phyloP scores from a whole-genome alignment of 1,284 basidiomycete species.

The Trichosporon sp. region DNA sequence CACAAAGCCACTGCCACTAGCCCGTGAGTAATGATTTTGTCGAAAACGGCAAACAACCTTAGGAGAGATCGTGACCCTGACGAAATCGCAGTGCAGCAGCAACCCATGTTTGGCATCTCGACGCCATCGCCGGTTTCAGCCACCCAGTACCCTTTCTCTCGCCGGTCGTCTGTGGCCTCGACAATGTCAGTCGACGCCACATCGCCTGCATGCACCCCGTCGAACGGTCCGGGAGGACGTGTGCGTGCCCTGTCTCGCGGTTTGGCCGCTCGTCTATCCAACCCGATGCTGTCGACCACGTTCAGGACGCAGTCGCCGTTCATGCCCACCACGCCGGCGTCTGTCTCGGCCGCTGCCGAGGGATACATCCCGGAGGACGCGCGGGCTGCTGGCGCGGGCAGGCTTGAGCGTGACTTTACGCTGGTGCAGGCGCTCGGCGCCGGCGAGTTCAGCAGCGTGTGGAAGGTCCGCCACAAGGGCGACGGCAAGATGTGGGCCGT shows the following conservation, averaged over 20 bases:
- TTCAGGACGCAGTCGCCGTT: slow-evolving; percentile 21
- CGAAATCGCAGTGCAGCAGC: slow-evolving; percentile 12
- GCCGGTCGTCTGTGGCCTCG: slow-evolving; percentile 18
- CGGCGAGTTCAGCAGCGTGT: slow-evolving; percentile 89
- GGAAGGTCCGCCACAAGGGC: slow-evolving; percentile 73
- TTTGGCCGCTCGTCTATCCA: slow-evolving; percentile 40
- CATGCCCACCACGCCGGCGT: slow-evolving; percentile 6
- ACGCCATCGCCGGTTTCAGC: slow-evolving; percentile 32
- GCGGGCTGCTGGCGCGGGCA: slow-evolving; percentile 15
- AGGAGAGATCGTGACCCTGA: neutral
- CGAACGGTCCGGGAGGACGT: neutral
- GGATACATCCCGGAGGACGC: slow-evolving; percentile 1
- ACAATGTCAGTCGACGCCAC: slow-evolving; percentile 2
- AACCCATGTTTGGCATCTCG: slow-evolving; percentile 23
- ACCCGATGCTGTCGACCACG: slow-evolving; percentile 42
- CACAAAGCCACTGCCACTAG: slow-evolving; percentile 26
- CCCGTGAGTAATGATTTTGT: slow-evolving; percentile 23
- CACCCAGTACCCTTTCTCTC: slow-evolving; percentile 33
- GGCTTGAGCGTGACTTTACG: slow-evolving; percentile 55
- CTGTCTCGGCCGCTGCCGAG: slow-evolving; percentile 8
- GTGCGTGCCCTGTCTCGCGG: slow-evolving; percentile 15
- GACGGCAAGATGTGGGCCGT: slow-evolving; percentile 69
- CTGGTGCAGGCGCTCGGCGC: slow-evolving; percentile 75
- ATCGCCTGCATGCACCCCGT: slow-evolving; percentile 6
- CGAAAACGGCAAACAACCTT: neutral